A percentile compares a stretch with the other conserved stretches of the same genome.
Conservation (phyloP, 371 early-diverging fungal species). For the Amoeboaphelidium protococcarum region DNA sequence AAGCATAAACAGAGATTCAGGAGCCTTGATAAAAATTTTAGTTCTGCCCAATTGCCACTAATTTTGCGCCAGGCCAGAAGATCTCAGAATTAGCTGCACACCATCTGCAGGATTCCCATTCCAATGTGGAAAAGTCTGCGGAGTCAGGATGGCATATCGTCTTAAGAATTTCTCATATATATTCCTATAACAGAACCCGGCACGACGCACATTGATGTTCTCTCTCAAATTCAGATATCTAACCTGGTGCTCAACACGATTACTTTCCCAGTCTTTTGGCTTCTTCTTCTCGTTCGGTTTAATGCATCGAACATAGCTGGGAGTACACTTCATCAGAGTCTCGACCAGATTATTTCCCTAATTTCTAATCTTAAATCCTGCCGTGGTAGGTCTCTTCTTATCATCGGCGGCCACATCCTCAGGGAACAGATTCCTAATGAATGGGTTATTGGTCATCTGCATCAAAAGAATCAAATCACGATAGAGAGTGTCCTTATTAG, state of each 20-base stretch:
- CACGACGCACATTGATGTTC: conserved; percentile 88
- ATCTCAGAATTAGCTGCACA: conserved; percentile 46
- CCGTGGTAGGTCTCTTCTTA: conserved; percentile 43
- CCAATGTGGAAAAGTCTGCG: conserved; percentile 73
- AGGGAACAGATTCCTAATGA: conserved; percentile 34
- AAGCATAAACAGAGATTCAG: conserved; percentile 78
- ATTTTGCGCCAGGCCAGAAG: conserved; percentile 49
- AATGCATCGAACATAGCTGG: conserved; percentile 96
- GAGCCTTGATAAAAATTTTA: conserved; percentile 64
- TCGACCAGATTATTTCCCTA: conserved; percentile 39
- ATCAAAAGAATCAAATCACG: not conserved
- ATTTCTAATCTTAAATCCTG: conserved; percentile 19
- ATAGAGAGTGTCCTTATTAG: conserved; percentile 82
- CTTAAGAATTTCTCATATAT: conserved; percentile 67
- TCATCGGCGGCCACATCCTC: conserved; percentile 58
- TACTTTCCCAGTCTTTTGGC: conserved; percentile 60
- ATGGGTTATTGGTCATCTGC: conserved; percentile 8
- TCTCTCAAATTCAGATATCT: conserved; percentile 80
- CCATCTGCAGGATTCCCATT: conserved; percentile 35
- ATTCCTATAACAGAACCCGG: conserved; percentile 82
- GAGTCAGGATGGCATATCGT: conserved; percentile 35
- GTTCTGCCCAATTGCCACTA: conserved; percentile 50
- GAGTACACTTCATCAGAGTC: conserved; percentile 76
- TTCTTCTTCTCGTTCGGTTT: conserved; percentile 88
- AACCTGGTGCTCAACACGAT: conserved; percentile 80